Base-by-base conservation (phyloP, 352 stramenopile species). In the Discostella stelligera region DNA sequence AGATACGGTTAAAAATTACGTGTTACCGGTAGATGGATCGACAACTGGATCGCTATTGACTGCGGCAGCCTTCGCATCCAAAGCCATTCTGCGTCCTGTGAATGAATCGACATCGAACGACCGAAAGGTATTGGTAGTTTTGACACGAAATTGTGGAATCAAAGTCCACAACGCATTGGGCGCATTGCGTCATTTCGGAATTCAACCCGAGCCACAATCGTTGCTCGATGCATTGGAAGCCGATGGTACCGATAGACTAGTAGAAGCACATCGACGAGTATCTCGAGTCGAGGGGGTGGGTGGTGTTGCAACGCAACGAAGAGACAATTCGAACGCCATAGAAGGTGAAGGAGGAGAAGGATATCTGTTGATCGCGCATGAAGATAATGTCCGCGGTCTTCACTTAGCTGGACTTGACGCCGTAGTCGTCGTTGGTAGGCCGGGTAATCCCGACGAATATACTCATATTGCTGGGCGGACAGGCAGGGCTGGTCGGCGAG, bases 381-480 rank as follows among this genome's bases (percentile, higher is more conserved):
- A 94, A 78, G 87, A 92, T 59, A 86, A 83, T 54, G 82, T 94
- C 23, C 74, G 89, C 48, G 89, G 89, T 32, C 70, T 94, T 23
- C 86, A 94, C 74, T 68, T 94, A 44, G 83, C 89, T 65, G 71
- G 71, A 16, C 66, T 94, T 0, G 85, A 91, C 70, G 75, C 74
- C 7, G 89, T 94, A 9, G 65, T 94, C 18, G 74, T 90, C 23
- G 76, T 92, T n/a, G 89, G 89, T 37, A 71, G 80, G 63, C 77
- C 89, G 16, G 63, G 69, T 13, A 79, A 82, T 52, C 85, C 86
- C 0, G 86, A 94, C 75, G 85, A 91, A 67, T 94, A 94, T 67
- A 89, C 79, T 6, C 89, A 94, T 71, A 91, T 94, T 81, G 89
- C 89, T 25, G 89, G 89, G n/a, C 54, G 89, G 53, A 90, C 83